Percentiles rank a stretch among this genome's conserved stretches.
Evolutionary conservation across 768 basidiomycete genomes (phyloP).

Genomic region (Kwoniella sp.): DNA sequence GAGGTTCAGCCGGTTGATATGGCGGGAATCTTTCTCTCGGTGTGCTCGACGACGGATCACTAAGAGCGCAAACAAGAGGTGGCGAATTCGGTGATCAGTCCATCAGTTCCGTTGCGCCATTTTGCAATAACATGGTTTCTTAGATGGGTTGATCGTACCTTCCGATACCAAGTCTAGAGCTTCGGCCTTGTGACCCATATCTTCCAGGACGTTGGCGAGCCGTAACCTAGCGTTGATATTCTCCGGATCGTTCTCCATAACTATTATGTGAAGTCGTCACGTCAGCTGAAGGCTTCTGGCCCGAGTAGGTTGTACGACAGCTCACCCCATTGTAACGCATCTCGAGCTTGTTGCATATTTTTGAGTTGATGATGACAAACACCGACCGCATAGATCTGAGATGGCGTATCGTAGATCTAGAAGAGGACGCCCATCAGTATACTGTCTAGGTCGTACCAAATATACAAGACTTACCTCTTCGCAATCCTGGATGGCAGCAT

Average conservation of each 20-base stretch:
- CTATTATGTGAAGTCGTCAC: conserved; percentile 57
- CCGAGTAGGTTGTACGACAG: no score
- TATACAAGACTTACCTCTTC: conserved; percentile 63
- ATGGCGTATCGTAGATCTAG: conserved; percentile 63
- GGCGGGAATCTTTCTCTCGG: conserved; percentile 16
- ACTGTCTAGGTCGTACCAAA: not conserved
- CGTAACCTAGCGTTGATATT: conserved; percentile 85
- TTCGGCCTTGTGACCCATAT: conserved; percentile 72
- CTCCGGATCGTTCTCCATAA: conserved; percentile 70
- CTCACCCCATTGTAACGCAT: conserved; percentile 80
- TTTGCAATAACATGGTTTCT: no score
- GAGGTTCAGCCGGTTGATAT: not conserved
- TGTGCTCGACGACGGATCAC: conserved; percentile 30
- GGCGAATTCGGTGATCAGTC: not conserved
- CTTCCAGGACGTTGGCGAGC: conserved; percentile 86
- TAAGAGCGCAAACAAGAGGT: conserved; percentile 2
- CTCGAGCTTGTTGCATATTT: conserved; percentile 72
- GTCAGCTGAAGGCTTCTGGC: no score
- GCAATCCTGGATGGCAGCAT: conserved; percentile 73
- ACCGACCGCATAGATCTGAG: conserved; percentile 64
- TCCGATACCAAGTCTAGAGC: conserved; percentile 82
- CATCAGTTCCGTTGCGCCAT: no score
- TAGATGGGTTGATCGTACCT: conserved; percentile 64
- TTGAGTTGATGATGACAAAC: conserved; percentile 77
- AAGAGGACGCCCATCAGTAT: conserved; percentile 1